These are phyloP conservation scores for Plasmodium coatneyi DNA, from an alignment of 169 alveolate genomes.

Conservation along the genomic window DNA sequence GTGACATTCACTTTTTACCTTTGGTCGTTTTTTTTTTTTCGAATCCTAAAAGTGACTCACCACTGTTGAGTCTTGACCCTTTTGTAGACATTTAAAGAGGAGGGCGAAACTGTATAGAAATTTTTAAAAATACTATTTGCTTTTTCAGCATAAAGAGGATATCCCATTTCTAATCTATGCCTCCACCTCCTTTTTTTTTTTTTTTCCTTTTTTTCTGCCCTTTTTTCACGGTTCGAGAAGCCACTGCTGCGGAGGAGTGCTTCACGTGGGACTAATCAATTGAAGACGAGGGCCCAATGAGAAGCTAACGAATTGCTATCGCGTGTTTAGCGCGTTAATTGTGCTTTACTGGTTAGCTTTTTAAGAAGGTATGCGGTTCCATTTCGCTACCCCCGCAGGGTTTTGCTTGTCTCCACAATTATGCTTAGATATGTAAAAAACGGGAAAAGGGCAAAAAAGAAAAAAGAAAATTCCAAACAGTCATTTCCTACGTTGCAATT, in stretches of 20 bases:
- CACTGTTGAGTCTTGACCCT: not conserved
- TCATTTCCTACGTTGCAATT: not conserved
- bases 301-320: not conserved
- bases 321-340: not conserved
- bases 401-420: slow-evolving; percentile 8
- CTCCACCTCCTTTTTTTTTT: not conserved
- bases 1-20: not conserved
- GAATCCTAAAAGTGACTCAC: not conserved
- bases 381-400: not conserved
- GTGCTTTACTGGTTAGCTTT: not conserved
- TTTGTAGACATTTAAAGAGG: not conserved
- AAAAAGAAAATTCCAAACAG: not conserved
- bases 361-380: not conserved
- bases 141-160: not conserved
- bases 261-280: not conserved
- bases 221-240: not conserved
- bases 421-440: not conserved
- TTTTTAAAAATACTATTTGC: not conserved
- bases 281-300: not conserved
- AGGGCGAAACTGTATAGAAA: not conserved
- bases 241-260: slow-evolving; percentile 2
- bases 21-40: not conserved
- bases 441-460: not conserved
- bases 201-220: not conserved
- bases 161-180: not conserved